These are phyloP conservation scores for Ashbya aceris DNA, from an alignment of 1,139 yeast species.

Conservation along the genomic window DNA sequence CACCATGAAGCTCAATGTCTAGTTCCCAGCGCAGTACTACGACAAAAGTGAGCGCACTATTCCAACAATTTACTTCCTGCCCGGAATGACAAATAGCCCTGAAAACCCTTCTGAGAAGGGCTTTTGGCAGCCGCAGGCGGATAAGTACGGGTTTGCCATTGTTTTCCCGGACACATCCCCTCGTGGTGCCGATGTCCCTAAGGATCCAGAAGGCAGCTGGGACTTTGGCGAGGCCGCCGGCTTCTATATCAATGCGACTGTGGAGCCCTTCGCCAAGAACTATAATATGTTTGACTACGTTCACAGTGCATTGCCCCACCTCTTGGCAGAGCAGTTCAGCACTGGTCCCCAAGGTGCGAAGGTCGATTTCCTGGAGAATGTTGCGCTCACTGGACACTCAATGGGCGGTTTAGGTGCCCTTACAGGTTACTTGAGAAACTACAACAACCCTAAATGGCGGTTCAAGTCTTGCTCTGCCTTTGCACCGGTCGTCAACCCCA, in stretches of 20 bases:
- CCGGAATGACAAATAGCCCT: conserved; percentile 92
- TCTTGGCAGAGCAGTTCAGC: conserved; percentile 33
- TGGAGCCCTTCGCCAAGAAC: conserved; percentile 58
- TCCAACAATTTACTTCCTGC: conserved; percentile 72
- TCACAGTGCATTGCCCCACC: conserved; percentile 55
- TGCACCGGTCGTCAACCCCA: conserved; percentile 82
- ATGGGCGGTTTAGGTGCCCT: conserved; percentile 98
- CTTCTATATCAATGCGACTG: conserved; percentile 78
- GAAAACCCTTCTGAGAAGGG: conserved; percentile 95
- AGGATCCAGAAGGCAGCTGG: conserved; percentile 81
- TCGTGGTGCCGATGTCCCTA: conserved; percentile 81
- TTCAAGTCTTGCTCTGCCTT: conserved; percentile 85
- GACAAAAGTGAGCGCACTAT: conserved; percentile 28
- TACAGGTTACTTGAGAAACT: conserved; percentile 63
- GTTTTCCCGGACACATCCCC: conserved; percentile 97
- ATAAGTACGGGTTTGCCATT: conserved; percentile 73
- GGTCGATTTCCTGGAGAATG: conserved; percentile 36
- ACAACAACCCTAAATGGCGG: conserved; percentile 36
- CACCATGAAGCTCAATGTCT: conserved; percentile 75
- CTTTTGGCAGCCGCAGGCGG: conserved; percentile 72
- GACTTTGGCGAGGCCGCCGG: conserved; percentile 97
- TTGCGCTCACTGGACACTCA: conserved; percentile 85
- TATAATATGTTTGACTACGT: conserved; percentile 85
- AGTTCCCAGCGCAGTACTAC: conserved; percentile 53
- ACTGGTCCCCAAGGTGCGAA: conserved; percentile 36